Percentiles rank a stretch among this genome's conserved stretches.
Conservation (phyloP, 257 asterid species). For the Buddleja alternifolia region DNA sequence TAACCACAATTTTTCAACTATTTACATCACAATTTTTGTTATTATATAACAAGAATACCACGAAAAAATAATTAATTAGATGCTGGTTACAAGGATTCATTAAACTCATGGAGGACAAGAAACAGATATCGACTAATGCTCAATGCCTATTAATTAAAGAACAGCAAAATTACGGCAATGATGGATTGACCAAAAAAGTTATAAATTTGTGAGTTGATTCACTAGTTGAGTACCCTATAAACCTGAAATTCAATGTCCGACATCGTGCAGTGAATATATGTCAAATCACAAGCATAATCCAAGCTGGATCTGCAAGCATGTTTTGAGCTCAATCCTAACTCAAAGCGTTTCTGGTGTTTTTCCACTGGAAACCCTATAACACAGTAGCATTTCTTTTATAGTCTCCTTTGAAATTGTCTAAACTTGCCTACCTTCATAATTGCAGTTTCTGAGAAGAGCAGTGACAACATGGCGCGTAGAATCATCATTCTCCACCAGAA, state of each 20-base stretch:
- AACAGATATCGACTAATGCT: too few species aligned
- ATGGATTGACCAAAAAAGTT: background rate
- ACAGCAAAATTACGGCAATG: background rate
- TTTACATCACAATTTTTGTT: background rate
- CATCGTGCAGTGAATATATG: background rate
- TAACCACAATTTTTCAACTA: conserved; percentile 1
- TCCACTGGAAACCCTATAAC: conserved; percentile 11
- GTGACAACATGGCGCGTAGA: conserved; percentile 84
- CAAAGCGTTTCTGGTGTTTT: conserved; percentile 1
- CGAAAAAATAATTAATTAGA: background rate
- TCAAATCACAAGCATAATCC: background rate
- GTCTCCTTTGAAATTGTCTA: conserved; percentile 3
- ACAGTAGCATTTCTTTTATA: background rate
- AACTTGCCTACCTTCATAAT: conserved; percentile 68
- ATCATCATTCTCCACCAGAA: conserved; percentile 88
- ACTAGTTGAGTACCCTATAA: background rate
- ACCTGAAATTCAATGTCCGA: background rate
- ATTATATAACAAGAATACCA: background rate
- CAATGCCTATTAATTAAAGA: background rate
- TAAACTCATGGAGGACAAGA: background rate
- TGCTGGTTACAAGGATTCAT: background rate
- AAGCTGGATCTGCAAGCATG: conserved; percentile 10
- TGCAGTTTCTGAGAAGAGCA: conserved; percentile 90
- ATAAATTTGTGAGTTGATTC: background rate
- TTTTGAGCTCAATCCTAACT: conserved; percentile 10